Evolutionary conservation across 768 basidiomycete genomes (phyloP).

Genomic region (Kwoniella europaea): DNA sequence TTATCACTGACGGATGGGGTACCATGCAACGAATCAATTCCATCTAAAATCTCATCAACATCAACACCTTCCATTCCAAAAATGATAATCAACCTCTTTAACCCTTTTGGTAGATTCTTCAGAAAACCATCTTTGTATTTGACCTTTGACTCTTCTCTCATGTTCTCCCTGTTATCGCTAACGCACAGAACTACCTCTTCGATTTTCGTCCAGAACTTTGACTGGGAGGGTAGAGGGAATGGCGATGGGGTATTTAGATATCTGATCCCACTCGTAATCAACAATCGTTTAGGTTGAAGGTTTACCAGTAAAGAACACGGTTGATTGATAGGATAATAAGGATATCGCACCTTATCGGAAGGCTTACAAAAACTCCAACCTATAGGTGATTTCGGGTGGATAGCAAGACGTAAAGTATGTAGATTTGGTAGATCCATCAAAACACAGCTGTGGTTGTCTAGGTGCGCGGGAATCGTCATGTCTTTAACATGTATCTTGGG

Average conservation of each 20-base stretch:
- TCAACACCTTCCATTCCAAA: background rate
- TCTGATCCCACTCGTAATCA: background rate
- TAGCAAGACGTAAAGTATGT: slow-evolving; percentile 4
- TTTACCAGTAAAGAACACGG: background rate
- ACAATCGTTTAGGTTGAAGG: background rate
- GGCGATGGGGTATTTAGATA: background rate
- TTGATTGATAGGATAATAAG: background rate
- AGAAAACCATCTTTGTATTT: background rate
- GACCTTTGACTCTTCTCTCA: background rate
- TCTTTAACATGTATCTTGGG: background rate
- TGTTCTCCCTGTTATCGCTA: background rate
- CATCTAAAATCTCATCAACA: background rate
- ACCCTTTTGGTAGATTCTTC: background rate
- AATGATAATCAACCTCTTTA: background rate
- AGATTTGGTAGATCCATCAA: background rate
- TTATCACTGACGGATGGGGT: background rate
- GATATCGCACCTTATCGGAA: background rate
- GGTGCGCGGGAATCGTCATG: background rate
- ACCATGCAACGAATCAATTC: background rate
- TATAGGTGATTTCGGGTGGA: slow-evolving; percentile 3
- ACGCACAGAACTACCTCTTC: background rate
- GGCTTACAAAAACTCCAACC: slow-evolving; percentile 6
- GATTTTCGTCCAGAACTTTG: background rate
- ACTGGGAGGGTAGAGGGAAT: background rate
- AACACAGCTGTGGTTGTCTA: background rate